Conservation (phyloP, 2,329 filamentous ascomycete genomes). For the Dothidotthia symphoricarpi region DNA sequence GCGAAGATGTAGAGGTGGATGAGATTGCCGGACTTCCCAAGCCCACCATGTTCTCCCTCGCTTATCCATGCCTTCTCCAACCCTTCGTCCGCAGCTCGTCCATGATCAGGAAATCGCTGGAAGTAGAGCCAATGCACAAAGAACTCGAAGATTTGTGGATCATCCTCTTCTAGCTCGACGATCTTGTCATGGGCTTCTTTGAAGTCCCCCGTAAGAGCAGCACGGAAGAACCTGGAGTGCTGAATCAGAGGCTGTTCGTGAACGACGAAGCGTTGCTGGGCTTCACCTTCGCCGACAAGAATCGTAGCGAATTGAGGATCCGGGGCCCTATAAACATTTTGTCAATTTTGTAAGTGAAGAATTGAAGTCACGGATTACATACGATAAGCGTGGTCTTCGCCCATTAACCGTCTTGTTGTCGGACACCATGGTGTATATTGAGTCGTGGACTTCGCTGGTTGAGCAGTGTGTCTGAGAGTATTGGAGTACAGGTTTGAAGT, state of each 20-base stretch:
- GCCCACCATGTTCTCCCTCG: not conserved
- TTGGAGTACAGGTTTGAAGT: too few species aligned
- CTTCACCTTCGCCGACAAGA: conserved; percentile 3
- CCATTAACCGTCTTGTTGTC: too few species aligned
- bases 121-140: conserved; percentile 20
- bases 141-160: conserved; percentile 7
- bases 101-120: conserved; percentile 2
- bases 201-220: conserved; percentile 10
- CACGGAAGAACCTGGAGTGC: conserved; percentile 14
- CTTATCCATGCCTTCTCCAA: conserved; percentile 1
- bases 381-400: conserved; percentile 2
- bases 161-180: conserved; percentile 6
- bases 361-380: not conserved
- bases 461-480: too few species aligned
- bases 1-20: conserved; percentile 10
- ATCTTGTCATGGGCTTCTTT: conserved; percentile 13
- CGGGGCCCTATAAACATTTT: not conserved
- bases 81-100: conserved; percentile 1
- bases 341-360: not conserved
- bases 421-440: too few species aligned
- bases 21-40: not conserved
- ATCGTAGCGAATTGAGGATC: conserved; percentile 5
- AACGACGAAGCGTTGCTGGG: conserved; percentile 5
- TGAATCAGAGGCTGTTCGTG: conserved; percentile 8
- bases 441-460: too few species aligned